Evolutionary conservation across 2,329 filamentous ascomycete species (phyloP).

Genomic region (Claviceps capensis): DNA sequence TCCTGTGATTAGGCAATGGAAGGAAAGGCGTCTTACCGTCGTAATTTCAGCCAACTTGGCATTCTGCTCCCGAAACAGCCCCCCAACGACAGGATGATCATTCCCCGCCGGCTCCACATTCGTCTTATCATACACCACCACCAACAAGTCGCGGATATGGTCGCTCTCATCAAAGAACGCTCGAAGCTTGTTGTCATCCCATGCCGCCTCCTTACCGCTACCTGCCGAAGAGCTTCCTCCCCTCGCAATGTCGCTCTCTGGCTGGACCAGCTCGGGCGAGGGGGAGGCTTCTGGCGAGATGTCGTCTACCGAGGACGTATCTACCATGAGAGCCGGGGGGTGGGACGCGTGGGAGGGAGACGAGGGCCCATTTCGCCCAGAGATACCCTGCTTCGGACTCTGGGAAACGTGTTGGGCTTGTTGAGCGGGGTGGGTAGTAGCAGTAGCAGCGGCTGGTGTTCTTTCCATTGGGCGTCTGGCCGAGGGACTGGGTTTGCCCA

Average conservation of each 20-base stretch:
- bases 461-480: background rate
- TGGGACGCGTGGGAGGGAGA: slow-evolving; percentile 27
- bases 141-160: slow-evolving; percentile 78
- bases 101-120: slow-evolving; percentile 63
- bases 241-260: slow-evolving; percentile 25
- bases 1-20: too few species aligned
- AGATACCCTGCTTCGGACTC: slow-evolving; percentile 11
- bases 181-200: slow-evolving; percentile 77
- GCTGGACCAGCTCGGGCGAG: slow-evolving; percentile 45
- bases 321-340: slow-evolving; percentile 53
- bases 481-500: background rate
- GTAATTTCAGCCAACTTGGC: slow-evolving; percentile 78
- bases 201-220: slow-evolving; percentile 35
- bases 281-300: slow-evolving; percentile 50
- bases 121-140: slow-evolving; percentile 85
- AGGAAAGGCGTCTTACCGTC: slow-evolving; percentile 35
- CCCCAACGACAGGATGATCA: slow-evolving; percentile 74
- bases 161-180: slow-evolving; percentile 84
- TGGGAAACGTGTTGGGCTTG: slow-evolving; percentile 4
- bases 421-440: slow-evolving; percentile 16
- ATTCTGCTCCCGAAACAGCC: slow-evolving; percentile 77
- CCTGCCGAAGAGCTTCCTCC: slow-evolving; percentile 22
- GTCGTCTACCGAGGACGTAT: slow-evolving; percentile 58
- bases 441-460: slow-evolving; percentile 10
- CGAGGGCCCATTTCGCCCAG: background rate